Percentiles rank a stretch among this genome's conserved stretches.
Evolutionary conservation across 352 stramenopile genomes (phyloP).

Genomic region (Pythium oligandrum): DNA sequence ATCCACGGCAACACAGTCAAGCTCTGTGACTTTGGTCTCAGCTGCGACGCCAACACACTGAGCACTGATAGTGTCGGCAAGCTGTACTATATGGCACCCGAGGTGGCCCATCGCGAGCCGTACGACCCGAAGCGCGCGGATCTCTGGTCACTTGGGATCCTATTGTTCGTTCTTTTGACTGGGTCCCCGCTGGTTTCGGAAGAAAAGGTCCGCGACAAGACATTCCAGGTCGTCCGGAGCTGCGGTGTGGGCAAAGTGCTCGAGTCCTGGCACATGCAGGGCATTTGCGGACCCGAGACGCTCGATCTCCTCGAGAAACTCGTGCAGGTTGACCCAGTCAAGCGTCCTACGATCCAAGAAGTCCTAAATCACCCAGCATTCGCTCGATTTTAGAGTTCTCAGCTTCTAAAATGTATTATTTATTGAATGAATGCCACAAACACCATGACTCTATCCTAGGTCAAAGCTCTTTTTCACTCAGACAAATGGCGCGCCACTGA

Average conservation of each 20-base stretch:
- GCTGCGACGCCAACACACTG: conserved; percentile 27
- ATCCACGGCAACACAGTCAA: conserved; percentile 33
- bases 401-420: neutral
- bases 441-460: too few species aligned
- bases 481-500: too few species aligned
- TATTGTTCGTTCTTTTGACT: conserved; percentile 72
- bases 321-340: conserved; percentile 40
- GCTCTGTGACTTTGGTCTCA: conserved; percentile 64
- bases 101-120: conserved; percentile 28
- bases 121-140: conserved; percentile 50
- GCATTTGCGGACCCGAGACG: conserved; percentile 15
- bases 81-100: conserved; percentile 71
- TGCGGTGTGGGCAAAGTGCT: conserved; percentile 52
- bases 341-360: conserved; percentile 28
- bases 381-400: neutral
- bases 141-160: conserved; percentile 64
- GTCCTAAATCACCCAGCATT: conserved; percentile 24
- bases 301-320: conserved; percentile 42
- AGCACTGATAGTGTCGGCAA: conserved; percentile 52
- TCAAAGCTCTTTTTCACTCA: too few species aligned
- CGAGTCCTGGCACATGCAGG: conserved; percentile 44
- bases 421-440: neutral
- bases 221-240: conserved; percentile 36
- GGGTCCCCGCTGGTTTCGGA: conserved; percentile 48
- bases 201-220: conserved; percentile 24